Evolutionary conservation across 164 flowering plant species (phyloP), one percentile per base, ranked within the genome.

Genomic region (Taxillus chinensis): DNA sequence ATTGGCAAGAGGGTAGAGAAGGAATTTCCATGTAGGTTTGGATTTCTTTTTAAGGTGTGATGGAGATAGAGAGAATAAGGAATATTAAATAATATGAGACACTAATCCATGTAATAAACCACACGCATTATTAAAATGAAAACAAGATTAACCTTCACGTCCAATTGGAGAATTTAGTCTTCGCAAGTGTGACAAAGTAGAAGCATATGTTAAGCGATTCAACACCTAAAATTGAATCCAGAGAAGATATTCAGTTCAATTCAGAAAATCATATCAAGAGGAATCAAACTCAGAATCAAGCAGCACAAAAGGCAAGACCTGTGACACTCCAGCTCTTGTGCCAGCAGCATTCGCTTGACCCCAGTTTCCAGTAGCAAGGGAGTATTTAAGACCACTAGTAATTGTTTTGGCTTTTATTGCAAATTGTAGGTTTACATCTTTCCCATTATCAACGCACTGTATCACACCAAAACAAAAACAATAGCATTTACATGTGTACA

Each of bases 311-410:
- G 27, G 27, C 27, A 27, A 27, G 53, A 86, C 98, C 98, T 95
- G 99, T 53, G 99, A 95, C 65, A 95, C 99, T 62, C 99, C 99
- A 59, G 97, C 96, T 69, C 99, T 87, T 62, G 99, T 89, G 51
- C 97, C 96, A 67, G 99, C 99, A 17, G 96, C 96, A 82, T 95
- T 95, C 62, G 97, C 97, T 79, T 89, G 96, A 7, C 99, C 99
- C 99, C 97, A 95, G 62, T 95, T 95, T 10, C 99, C 99, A 64
- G 99, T 95, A 52, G 99, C 95, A 67, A 95, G 91, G 15, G 99
- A 91, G 66, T 91, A 95, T 61, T 91, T 95, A 45, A 95, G 91
- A 13, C 99, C 99, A 79, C 96, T 91, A 14, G 99, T 95, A 45
- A 95, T 87, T 16, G 97, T 95, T 69, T 91, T 95, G 53, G 99